phyloP scores from a whole-genome alignment of 768 basidiomycete genomes.

The Russula griseocarnosa region DNA sequence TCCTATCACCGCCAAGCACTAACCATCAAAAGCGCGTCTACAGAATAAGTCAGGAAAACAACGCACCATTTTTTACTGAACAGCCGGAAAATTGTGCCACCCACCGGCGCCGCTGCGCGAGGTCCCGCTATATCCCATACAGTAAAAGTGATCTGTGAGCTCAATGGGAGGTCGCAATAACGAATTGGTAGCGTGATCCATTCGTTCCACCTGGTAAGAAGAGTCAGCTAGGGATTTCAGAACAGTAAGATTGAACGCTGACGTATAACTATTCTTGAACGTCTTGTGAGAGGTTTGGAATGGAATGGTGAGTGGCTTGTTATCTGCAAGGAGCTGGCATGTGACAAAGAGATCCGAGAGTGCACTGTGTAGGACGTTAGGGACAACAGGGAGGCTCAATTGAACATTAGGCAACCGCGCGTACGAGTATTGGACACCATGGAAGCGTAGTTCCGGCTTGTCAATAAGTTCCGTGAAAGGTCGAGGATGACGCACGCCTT shows the following conservation, averaged over 20 bases:
- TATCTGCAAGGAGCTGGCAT: conserved; percentile 87
- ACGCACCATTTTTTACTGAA: conserved; percentile 91
- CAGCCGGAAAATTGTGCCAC: conserved; percentile 83
- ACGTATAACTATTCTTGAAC: conserved; percentile 82
- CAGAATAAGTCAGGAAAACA: background rate
- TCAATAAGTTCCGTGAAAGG: conserved; percentile 79
- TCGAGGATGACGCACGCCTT: conserved; percentile 70
- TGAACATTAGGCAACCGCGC: conserved; percentile 30
- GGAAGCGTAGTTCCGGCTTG: conserved; percentile 74
- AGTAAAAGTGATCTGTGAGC: conserved; percentile 86
- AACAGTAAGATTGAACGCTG: conserved; percentile 30
- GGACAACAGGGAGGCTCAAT: background rate
- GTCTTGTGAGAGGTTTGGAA: conserved; percentile 91
- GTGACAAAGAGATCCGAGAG: conserved; percentile 93
- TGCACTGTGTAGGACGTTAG: conserved; percentile 45
- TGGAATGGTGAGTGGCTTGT: conserved; percentile 87
- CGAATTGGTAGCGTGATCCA: conserved; percentile 88
- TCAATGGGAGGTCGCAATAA: conserved; percentile 89
- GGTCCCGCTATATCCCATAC: conserved; percentile 94
- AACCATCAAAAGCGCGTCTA: background rate
- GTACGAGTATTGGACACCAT: conserved; percentile 82
- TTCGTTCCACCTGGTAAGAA: conserved; percentile 79
- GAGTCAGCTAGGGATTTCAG: conserved; percentile 2
- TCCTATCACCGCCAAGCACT: conserved; percentile 46
- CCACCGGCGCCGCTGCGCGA: conserved; percentile 73